These are phyloP conservation scores for Brassica carinata DNA, from an alignment of 345 rosid genomes.

Conservation along the genomic window DNA sequence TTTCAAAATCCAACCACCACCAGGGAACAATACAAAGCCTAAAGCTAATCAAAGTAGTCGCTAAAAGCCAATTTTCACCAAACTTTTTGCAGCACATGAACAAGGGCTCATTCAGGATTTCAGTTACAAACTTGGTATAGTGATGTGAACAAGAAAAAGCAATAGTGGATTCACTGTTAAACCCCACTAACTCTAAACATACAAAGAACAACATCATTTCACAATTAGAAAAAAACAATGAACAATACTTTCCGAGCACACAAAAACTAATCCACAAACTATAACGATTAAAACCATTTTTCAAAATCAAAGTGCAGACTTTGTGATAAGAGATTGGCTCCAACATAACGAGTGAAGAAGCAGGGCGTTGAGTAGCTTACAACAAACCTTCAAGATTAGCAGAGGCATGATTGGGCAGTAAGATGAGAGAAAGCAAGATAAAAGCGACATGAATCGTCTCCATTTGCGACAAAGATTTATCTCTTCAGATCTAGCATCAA, in stretches of 20 bases:
- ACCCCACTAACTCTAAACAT: constrained; percentile 12
- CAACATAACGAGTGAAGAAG: not conserved
- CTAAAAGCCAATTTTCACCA: not conserved
- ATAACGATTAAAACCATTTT: not conserved
- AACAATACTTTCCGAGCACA: not conserved
- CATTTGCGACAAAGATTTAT: constrained; percentile 26
- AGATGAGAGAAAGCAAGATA: constrained; percentile 23
- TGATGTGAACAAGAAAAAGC: constrained; percentile 10
- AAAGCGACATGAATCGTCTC: not conserved
- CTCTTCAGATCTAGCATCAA: constrained; percentile 38
- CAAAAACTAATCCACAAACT: not conserved
- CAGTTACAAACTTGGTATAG: not conserved
- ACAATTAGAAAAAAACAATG: not conserved
- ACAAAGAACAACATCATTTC: constrained; percentile 1
- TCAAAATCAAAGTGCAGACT: constrained; percentile 17
- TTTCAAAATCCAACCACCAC: not conserved
- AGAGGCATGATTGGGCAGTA: constrained; percentile 30
- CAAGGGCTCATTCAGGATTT: not conserved
- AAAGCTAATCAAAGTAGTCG: constrained; percentile 7
- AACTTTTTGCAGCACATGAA: not conserved
- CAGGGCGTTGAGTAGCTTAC: not conserved
- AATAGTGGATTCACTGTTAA: constrained; percentile 29
- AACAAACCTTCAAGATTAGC: constrained; percentile 43
- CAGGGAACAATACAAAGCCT: not conserved
- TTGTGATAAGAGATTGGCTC: not conserved